Base-by-base conservation (phyloP, 2,329 filamentous ascomycete species). In the Diaporthe humulicola region DNA sequence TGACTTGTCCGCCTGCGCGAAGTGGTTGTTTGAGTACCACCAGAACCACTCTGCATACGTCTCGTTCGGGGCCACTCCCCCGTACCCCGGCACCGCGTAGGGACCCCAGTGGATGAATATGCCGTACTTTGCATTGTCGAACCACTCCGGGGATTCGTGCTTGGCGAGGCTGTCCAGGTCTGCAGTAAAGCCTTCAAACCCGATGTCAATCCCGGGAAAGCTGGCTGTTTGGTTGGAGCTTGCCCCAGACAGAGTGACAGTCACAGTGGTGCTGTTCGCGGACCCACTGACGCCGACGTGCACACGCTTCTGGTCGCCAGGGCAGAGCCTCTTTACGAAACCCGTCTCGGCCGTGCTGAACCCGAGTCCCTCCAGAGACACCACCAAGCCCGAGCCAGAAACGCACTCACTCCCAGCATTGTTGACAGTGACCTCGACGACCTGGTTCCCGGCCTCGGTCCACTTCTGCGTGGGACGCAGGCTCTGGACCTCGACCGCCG, bases 11-110 rank as follows among this genome's bases (percentile, higher is more conserved):
- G 83, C 84, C 0, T 70, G 38, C 57, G 83, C 81, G 4, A 83
- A 82, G 60, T 86, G 84, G 42, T 85, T 82, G 36, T 86, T 85
- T 38, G 82, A 83, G 64, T 87, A 86, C 84, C 86, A 90, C 88
- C 88, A 90, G 80, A 83, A 76, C 75, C 75, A 76, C 52, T 76
- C 75, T 5, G 75, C 75, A 54, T 76, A 76, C 0, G 73, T 76
- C 45, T 76, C 75, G 17, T 76, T 75, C 36, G 75, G 75, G 9
- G 75, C 61, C 2, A 75, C 45, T 40, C 73, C 73, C 22, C 75
- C 75, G 19, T 75, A 76, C 19, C 70, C 75, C 17, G 75, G 70
- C 40, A 76, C 75, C 12, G 75, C 70, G 33, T 76, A 76, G 6
- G 75, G 69, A 3, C 75, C 75, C 75, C 75, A 76, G 42, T 76